Evolutionary conservation across 345 rosid genomes (phyloP), one percentile per base, ranked within the genome.

Genomic region (Aquilaria yunnanensis): DNA sequence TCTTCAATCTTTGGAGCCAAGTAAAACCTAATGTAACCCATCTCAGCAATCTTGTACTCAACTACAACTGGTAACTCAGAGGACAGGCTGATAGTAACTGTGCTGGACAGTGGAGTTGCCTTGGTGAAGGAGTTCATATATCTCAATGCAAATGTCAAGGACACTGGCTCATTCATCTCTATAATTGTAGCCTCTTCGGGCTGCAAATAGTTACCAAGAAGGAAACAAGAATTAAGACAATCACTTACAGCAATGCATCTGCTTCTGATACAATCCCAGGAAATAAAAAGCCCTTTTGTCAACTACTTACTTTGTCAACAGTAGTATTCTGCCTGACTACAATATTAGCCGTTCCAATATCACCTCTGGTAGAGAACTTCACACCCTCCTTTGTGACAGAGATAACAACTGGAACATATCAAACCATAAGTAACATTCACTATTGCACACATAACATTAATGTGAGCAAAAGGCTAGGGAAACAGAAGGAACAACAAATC

Each of bases 1-100:
- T 94, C 99, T 72, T 94, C 99, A 10, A 94, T 91, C 86, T 94
- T 94, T 12, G 99, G 99, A 14, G 99, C 97, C 87, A 91, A 72
- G 76, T 94, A 94, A 81, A 78, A 94, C 63, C 99, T 83, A 50
- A 94, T 64, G 63, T 88, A 83, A 62, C 99, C 99, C 97, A 94
- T 94, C 70, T 94, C 99, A n/a, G 97, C 99, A 63, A 91, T 85
- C 83, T 87, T 90, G 77, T 94, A 94, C 77, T 94, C 96, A 0
- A 94, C 97, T 52, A 91, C 97, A 23, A 94, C 97, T 0, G 99
- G 99, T 37, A 94, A 86, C 12, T 94, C 99, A 4, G 99, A 84
- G 10, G 99, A 94, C 79, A 94, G 62, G 75, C 96, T 94, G 81
- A 94, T 85, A 9, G 91, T 85, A 56, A 94, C 97, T 0, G 88